Conservation (phyloP, 1,284 basidiomycete genomes). For the Ceratobasidium sp. region DNA sequence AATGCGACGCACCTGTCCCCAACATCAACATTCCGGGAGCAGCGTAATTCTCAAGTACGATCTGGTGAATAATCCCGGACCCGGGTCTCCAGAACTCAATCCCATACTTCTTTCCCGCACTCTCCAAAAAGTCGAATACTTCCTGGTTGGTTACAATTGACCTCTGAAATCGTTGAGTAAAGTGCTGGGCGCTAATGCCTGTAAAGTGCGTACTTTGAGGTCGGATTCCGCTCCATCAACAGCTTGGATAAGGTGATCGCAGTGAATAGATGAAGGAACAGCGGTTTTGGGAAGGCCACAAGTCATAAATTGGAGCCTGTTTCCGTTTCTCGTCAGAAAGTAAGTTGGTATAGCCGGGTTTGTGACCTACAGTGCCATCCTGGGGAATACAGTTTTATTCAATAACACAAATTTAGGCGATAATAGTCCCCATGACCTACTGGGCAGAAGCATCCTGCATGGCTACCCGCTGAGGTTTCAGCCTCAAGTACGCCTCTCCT, state of each 20-base stretch:
- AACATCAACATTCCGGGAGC: conserved; percentile 99
- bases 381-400: conserved; percentile 46
- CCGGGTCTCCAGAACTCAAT: conserved; percentile 99
- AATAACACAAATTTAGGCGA: conserved; percentile 13
- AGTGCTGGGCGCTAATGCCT: background rate
- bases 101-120: conserved; percentile 92
- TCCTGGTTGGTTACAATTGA: conserved; percentile 92
- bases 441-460: conserved; percentile 99
- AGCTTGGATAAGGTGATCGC: conserved; percentile 97
- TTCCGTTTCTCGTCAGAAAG: conserved; percentile 51
- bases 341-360: background rate
- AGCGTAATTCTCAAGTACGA: conserved; percentile 98
- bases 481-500: conserved; percentile 89
- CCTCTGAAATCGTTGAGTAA: conserved; percentile 55
- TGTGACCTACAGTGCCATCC: conserved; percentile 73
- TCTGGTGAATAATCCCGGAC: conserved; percentile 97
- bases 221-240: conserved; percentile 80
- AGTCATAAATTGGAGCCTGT: conserved; percentile 98
- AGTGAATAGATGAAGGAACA: conserved; percentile 88
- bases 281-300: conserved; percentile 85
- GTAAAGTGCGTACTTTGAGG: conserved; percentile 62
- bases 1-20: conserved; percentile 63
- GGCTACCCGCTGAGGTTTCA: conserved; percentile 90
- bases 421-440: conserved; percentile 60
- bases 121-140: conserved; percentile 97